Base-by-base conservation (phyloP, 2,329 filamentous ascomycete species). In the Fusarium neocosmosporiellum region DNA sequence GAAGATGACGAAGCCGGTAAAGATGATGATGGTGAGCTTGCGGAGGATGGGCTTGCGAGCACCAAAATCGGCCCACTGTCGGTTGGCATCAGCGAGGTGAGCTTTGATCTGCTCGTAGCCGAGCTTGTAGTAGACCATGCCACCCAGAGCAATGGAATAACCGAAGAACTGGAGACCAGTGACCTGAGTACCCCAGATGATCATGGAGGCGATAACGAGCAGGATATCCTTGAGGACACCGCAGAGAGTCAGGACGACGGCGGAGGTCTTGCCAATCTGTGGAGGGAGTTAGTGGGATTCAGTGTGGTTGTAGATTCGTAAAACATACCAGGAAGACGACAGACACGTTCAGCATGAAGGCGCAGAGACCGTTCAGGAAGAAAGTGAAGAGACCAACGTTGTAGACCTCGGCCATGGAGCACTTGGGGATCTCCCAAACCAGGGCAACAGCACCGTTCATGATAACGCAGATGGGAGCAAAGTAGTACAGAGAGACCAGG, bases 211-310 rank as follows among this genome's bases (percentile, higher is more conserved):
- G 61, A 87, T 86, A 67, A 96, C 94, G 59, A 96, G 91, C 78
- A 96, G 88, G 67, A 96, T 94, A 83, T 96, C 94, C 88, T 96
- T 96, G 72, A 96, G 90, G 41, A 96, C 93, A 86, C 94, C 94
- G 80, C 93, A 96, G 54, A 96, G 92, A 34, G 94, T 96, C 79
- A 96, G 91, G 77, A 96, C 92, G 63, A 96, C 91, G 60, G 93
- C 94, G 1, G 93, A 96, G 18, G 94, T 96, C 87, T 93, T 95
- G 86, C 94, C 94, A 80, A 96, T 96, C 93, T 95, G 74, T 53
- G 36, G 5, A n/a, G n/a, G 2, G 2, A 13, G 67, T 85, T 77
- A 84, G 78, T 27, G 24, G 7, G n/a, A 31, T 53, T 53, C 46
- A 7, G 34, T 9, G 14, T 9, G 36, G 3, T 2, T 11, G 29